Evolutionary conservation across 768 basidiomycete genomes (phyloP).

Genomic region (Myochromella boudieri): DNA sequence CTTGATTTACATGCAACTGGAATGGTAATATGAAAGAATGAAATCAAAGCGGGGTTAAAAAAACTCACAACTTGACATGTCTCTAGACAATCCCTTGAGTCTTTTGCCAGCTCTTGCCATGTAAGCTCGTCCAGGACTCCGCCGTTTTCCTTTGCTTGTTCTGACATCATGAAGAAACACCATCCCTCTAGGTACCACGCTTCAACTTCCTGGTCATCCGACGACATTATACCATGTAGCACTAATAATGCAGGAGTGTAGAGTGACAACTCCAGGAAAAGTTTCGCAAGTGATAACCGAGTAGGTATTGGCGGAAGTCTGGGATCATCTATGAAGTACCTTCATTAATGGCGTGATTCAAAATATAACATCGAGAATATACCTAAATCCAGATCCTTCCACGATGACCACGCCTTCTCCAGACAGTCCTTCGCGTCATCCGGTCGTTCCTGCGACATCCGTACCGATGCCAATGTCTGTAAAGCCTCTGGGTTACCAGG

Average conservation of each 20-base stretch:
- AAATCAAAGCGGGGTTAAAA: constrained; percentile 1
- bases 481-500: constrained; percentile 78
- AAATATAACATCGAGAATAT: background rate
- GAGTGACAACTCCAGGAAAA: constrained; percentile 75
- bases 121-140: constrained; percentile 52
- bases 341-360: background rate
- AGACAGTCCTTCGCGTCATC: constrained; percentile 78
- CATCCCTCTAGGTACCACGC: constrained; percentile 96
- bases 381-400: constrained; percentile 69
- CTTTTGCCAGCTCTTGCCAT: constrained; percentile 78
- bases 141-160: constrained; percentile 61
- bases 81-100: constrained; percentile 78
- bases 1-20: constrained; percentile 70
- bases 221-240: constrained; percentile 73
- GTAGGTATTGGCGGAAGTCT: constrained; percentile 70
- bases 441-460: constrained; percentile 82
- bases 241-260: constrained; percentile 74
- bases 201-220: constrained; percentile 85
- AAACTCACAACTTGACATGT: constrained; percentile 72
- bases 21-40: constrained; percentile 7
- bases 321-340: constrained; percentile 54
- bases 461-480: constrained; percentile 79
- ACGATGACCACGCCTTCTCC: constrained; percentile 63
- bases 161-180: constrained; percentile 85
- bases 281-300: constrained; percentile 72